Base-by-base conservation (phyloP, 2,329 filamentous ascomycete species). In the Hypoxylon sp. region DNA sequence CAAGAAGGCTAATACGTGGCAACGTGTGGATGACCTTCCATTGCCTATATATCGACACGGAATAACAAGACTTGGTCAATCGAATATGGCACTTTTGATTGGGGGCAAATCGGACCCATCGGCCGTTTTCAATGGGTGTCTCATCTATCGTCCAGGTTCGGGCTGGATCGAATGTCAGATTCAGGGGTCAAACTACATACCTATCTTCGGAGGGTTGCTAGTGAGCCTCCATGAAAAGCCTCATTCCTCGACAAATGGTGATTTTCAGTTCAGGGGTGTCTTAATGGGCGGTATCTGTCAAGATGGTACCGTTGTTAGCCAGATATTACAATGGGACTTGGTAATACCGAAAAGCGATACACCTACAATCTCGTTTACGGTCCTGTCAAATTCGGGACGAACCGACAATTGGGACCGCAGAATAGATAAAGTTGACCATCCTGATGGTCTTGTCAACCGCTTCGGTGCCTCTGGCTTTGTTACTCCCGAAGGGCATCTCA, bases 11-110 rank as follows among this genome's bases (percentile, higher is more conserved):
- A 69, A 69, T 31, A 68, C 64, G 9, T 96, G 91, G 91, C 76
- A 78, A 50, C 78, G 76, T 57, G 79, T 83, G 9, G 77, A 86
- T 51, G 79, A 83, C 61, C 75, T 96, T n/a, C 86, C 87, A 0
- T 63, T 75, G n/a, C 80, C 87, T 7, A 76, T 91, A 16, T 96
- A 89, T 70, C 80, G 93, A 41, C 93, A 97, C 65, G 82, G 83
- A 49, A 80, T 86, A 20, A 75, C 84, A 8, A 70, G 71, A 19
- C 63, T 87, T 1, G 74, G 73, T 0, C 52, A 63, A 27, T 82
- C 82, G 3, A 77, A 67, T 51, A 71, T 75, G 43, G 78, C 80
- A 1, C 73, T 91, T 12, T 68, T 89, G 2, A 73, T 82, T 42
- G 87, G 87, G 12, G 88, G 88, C 0, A 87, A 82, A 67, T 76